Evolutionary conservation across 2,329 filamentous ascomycete genomes (phyloP), one percentile per base, ranked within the genome.

Genomic region (Botrytis porri): DNA sequence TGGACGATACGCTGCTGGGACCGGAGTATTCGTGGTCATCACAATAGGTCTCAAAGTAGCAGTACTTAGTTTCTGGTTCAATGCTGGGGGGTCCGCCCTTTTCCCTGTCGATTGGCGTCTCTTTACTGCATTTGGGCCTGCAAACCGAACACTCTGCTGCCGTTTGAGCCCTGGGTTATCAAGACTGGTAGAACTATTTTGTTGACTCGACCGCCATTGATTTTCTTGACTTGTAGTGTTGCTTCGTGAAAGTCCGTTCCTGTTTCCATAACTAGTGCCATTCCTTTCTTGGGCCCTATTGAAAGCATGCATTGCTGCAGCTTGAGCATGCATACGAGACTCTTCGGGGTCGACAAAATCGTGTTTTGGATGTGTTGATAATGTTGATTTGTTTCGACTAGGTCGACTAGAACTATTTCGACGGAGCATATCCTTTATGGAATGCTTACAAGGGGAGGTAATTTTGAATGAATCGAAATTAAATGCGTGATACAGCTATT

Each of bases 241-340:
- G 43, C 63, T 75, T 65, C 75, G 60, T 66, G 72, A 73, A 37
- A 75, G 63, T 39, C 64, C 69, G n/a, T 73, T 74, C 76, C 51
- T 81, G 80, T 71, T 81, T 80, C 80, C 81, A 70, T 79, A 77
- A 66, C 83, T 83, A 41, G 79, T 78, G 73, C 78, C 82, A 57
- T 78, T 82, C 20, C 83, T 82, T 51, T 83, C 83, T 71, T 83
- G 83, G n/a, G 87, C 86, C 74, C 86, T 84, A 10, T 83, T 80
- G 78, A 88, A 92, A 1, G 90, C 91, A 77, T 89, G 83, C 48
- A 84, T 82, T 12, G 90, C 90, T 35, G 90, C 90, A 57, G 87
- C 85, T 57, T 88, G 86, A 12, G 90, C 90, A 80, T 92, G 88
- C 71, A 87, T 84, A 66, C 87, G 85, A 3, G 87, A 86, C 5